phyloP scores from a whole-genome alignment of 495 filamentous ascomycete species.

The Xylona heveae region DNA sequence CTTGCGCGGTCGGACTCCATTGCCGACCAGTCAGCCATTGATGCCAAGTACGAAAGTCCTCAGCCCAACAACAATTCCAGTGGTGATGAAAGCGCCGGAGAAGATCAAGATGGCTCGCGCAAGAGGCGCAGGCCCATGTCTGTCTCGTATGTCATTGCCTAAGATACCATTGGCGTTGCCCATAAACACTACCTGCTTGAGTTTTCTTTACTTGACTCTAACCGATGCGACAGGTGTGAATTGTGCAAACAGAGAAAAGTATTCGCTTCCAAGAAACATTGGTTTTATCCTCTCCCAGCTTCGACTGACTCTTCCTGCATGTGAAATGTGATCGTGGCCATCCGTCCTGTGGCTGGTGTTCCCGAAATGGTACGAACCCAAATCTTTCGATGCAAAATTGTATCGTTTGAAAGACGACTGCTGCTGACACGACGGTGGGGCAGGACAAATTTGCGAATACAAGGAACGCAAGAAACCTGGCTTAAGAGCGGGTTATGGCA shows the following conservation, averaged over 20 bases:
- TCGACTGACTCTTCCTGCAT: no score
- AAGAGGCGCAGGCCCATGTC: slow-evolving; percentile 32
- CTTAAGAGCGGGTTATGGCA: slow-evolving; percentile 64
- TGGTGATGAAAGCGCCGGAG: slow-evolving; percentile 4
- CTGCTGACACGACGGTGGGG: not conserved
- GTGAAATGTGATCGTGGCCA: slow-evolving; percentile 70
- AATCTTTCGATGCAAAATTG: not conserved
- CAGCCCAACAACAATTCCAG: slow-evolving; percentile 1
- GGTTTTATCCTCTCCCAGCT: no score
- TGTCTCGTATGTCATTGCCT: slow-evolving; percentile 28
- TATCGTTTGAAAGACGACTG: no score
- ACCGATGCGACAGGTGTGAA: slow-evolving; percentile 52
- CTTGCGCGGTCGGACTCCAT: no score
- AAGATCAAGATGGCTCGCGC: slow-evolving; percentile 16
- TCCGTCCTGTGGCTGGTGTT: slow-evolving; percentile 77
- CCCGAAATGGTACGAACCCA: slow-evolving; percentile 32
- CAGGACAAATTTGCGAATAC: slow-evolving; percentile 47
- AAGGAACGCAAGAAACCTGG: slow-evolving; percentile 74
- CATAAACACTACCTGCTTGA: no score
- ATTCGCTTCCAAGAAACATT: slow-evolving; percentile 8
- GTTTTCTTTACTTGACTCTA: no score
- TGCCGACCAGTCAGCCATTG: no score
- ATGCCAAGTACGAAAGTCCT: not conserved
- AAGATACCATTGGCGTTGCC: no score
- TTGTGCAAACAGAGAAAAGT: slow-evolving; percentile 70